A percentile compares a stretch with the other conserved stretches of the same genome.
Evolutionary conservation across 352 stramenopile genomes (phyloP).

Genomic region (Globisporangium yorkense): DNA sequence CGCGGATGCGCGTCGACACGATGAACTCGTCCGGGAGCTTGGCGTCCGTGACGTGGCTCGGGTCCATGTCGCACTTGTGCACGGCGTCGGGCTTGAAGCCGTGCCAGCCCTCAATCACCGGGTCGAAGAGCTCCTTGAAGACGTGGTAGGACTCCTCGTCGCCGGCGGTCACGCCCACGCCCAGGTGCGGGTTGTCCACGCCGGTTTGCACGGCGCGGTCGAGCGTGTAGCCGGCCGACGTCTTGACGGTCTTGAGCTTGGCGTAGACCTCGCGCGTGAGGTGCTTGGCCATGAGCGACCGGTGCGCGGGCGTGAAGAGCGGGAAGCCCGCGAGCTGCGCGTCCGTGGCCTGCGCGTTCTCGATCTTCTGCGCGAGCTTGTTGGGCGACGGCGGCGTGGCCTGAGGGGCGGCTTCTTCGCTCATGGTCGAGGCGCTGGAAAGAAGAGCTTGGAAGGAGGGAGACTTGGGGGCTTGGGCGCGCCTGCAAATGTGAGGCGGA

Average conservation of each 20-base stretch:
- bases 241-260: conserved; percentile 68
- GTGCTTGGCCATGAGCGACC: conserved; percentile 80
- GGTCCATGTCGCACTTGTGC: conserved; percentile 80
- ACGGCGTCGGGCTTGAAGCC: conserved; percentile 72
- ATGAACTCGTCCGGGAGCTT: conserved; percentile 82
- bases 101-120: conserved; percentile 84
- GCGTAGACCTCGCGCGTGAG: conserved; percentile 77
- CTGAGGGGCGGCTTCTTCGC: conserved; percentile 14
- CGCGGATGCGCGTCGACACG: conserved; percentile 88
- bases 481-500: conserved; percentile 4
- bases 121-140: conserved; percentile 83
- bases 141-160: conserved; percentile 77
- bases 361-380: conserved; percentile 80
- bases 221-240: conserved; percentile 71
- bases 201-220: conserved; percentile 84
- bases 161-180: conserved; percentile 76
- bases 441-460: neutral
- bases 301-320: conserved; percentile 76
- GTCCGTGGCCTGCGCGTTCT: conserved; percentile 63
- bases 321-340: conserved; percentile 62
- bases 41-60: conserved; percentile 57
- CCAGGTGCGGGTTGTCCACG: conserved; percentile 73
- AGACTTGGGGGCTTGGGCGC: neutral
- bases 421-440: conserved; percentile 14
- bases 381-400: conserved; percentile 42